Percentiles rank a stretch among this genome's conserved stretches.
Conservation (phyloP, 306 rosid genomes). For the Purshia tridentata region DNA sequence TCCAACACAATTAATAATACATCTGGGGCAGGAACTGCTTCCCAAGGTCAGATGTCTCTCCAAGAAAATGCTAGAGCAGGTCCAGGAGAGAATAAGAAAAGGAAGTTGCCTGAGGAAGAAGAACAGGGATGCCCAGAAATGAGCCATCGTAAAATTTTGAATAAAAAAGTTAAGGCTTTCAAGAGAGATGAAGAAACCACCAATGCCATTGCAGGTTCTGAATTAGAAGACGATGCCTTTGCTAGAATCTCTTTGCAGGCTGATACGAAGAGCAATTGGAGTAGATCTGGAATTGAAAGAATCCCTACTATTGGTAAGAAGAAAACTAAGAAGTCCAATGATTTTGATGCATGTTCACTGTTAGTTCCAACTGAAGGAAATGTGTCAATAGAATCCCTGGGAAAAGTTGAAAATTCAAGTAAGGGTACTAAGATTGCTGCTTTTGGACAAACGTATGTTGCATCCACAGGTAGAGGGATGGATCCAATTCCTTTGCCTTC, state of each 20-base stretch:
- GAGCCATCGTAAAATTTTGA: conserved; percentile 31
- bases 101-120: conserved; percentile 58
- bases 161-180: conserved; percentile 35
- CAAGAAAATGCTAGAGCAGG: conserved; percentile 43
- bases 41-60: conserved; percentile 46
- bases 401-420: conserved; percentile 29
- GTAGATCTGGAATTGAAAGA: conserved; percentile 45
- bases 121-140: conserved; percentile 37
- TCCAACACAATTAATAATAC: conserved; percentile 39
- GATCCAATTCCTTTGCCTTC: conserved; percentile 41
- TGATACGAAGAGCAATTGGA: conserved; percentile 38
- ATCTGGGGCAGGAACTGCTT: conserved; percentile 42
- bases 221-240: conserved; percentile 38
- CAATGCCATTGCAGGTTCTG: conserved; percentile 28
- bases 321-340: conserved; percentile 54
- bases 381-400: conserved; percentile 36
- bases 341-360: conserved; percentile 36
- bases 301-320: conserved; percentile 46
- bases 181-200: conserved; percentile 40
- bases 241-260: conserved; percentile 39
- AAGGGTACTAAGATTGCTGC: conserved; percentile 33
- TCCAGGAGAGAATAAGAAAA: conserved; percentile 50
- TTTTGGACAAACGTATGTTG: conserved; percentile 30
- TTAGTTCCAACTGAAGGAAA: conserved; percentile 40
- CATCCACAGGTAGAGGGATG: conserved; percentile 37